Percentiles rank a stretch among this genome's conserved stretches.
Conservation (phyloP, 352 stramenopile genomes). For the Phytophthora vignae region DNA sequence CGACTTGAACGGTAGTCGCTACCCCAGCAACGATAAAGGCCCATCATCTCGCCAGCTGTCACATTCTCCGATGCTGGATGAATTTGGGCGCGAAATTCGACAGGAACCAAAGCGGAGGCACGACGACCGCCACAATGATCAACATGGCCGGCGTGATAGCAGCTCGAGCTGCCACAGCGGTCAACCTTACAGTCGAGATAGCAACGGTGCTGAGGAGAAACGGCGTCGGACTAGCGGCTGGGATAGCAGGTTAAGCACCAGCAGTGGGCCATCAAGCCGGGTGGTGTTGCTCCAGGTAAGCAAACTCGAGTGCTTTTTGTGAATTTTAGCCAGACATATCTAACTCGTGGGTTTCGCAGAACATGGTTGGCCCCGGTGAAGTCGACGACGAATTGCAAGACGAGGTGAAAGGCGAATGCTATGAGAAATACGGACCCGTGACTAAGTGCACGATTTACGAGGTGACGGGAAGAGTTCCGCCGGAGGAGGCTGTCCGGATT, state of each 20-base stretch:
- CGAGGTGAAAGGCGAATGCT: slow-evolving; percentile 91
- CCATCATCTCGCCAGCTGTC: slow-evolving; percentile 1
- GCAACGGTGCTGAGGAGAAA: slow-evolving; percentile 22
- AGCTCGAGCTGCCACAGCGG: slow-evolving; percentile 6
- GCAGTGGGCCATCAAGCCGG: slow-evolving; percentile 19
- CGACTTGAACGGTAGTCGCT: background rate
- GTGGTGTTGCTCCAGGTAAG: slow-evolving; percentile 49
- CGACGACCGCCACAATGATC: slow-evolving; percentile 11
- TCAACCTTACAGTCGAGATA: background rate
- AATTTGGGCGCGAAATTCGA: slow-evolving; percentile 43
- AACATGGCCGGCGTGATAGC: slow-evolving; percentile 3
- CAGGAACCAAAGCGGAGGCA: slow-evolving; percentile 28
- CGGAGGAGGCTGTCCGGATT: slow-evolving; percentile 87
- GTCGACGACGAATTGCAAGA: slow-evolving; percentile 89
- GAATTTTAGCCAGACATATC: background rate
- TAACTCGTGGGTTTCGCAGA: slow-evolving; percentile 53
- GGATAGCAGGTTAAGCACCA: slow-evolving; percentile 26
- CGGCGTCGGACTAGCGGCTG: slow-evolving; percentile 37
- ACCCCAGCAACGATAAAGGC: slow-evolving; percentile 10
- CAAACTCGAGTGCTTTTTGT: background rate
- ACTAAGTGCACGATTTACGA: slow-evolving; percentile 82
- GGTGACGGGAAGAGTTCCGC: slow-evolving; percentile 44
- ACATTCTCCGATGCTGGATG: slow-evolving; percentile 25
- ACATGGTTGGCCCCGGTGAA: slow-evolving; percentile 92
- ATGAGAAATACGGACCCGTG: slow-evolving; percentile 84